A percentile compares a stretch with the other conserved stretches of the same genome.
phyloP scores from a whole-genome alignment of 768 basidiomycete species.

The Suillus fuscotomentosus region DNA sequence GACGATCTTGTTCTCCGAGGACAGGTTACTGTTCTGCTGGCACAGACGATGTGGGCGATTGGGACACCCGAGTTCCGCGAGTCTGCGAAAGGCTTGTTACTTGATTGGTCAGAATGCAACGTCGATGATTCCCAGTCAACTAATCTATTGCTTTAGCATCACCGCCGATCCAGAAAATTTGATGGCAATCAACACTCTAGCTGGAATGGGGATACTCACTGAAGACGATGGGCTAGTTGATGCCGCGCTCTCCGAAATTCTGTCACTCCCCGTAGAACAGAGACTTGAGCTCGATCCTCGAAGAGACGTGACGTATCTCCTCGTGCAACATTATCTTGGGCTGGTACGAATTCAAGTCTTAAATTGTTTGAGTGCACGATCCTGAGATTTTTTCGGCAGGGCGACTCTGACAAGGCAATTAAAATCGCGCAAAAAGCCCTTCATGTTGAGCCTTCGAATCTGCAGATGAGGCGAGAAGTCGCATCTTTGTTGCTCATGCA shows the following conservation, averaged over 20 bases:
- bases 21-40: conserved; percentile 75
- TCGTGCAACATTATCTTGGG: conserved; percentile 70
- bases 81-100: conserved; percentile 69
- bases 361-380: background rate
- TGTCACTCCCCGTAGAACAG: conserved; percentile 64
- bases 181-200: conserved; percentile 77
- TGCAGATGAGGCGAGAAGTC: conserved; percentile 49
- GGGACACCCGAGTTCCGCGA: conserved; percentile 76
- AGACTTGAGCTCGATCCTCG: conserved; percentile 65
- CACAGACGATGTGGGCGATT: conserved; percentile 82
- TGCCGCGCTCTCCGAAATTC: conserved; percentile 82
- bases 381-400: conserved; percentile 33
- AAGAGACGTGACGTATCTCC: conserved; percentile 68
- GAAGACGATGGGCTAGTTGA: conserved; percentile 78
- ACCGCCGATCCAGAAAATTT: conserved; percentile 75
- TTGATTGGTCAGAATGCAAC: conserved; percentile 67
- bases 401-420: conserved; percentile 46
- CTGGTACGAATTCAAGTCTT: conserved; percentile 45
- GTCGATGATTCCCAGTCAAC: conserved; percentile 3
- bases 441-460: conserved; percentile 51
- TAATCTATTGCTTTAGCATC: conserved; percentile 49
- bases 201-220: conserved; percentile 86
- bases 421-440: conserved; percentile 57
- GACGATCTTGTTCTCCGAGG: conserved; percentile 52
- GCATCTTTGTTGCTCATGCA: conserved; percentile 54